Conservation (phyloP, 495 filamentous ascomycete genomes). For the Diplogelasinospora grovesii region DNA sequence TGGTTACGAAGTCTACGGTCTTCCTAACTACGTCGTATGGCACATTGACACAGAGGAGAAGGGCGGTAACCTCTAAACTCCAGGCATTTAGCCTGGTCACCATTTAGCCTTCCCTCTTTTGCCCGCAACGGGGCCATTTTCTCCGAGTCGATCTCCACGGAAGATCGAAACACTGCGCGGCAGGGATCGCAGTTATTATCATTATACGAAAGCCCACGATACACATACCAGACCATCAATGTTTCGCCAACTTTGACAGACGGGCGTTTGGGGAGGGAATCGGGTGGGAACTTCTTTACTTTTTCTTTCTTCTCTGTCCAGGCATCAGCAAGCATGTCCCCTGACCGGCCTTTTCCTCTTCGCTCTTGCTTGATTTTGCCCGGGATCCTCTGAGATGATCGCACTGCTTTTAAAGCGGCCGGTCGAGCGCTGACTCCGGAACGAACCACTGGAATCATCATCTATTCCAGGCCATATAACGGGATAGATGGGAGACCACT, state of each 20-base stretch:
- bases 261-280: conserved; percentile 14
- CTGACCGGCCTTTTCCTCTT: too few relatives aligned
- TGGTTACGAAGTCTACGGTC: conserved; percentile 82
- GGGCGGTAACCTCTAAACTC: conserved; percentile 60
- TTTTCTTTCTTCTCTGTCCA: conserved; percentile 6
- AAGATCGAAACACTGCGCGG: conserved; percentile 20
- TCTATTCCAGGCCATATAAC: too few relatives aligned
- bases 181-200: conserved; percentile 22
- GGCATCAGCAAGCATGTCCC: too few relatives aligned
- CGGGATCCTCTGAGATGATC: too few relatives aligned
- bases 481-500: too few relatives aligned
- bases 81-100: conserved; percentile 3
- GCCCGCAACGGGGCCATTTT: conserved; percentile 10
- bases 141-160: conserved; percentile 16
- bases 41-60: conserved; percentile 99
- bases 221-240: conserved; percentile 26
- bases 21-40: conserved; percentile 98
- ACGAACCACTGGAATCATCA: too few relatives aligned
- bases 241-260: conserved; percentile 11
- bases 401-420: too few relatives aligned
- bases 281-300: conserved; percentile 14
- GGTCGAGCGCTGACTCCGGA: too few relatives aligned
- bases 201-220: conserved; percentile 33
- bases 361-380: too few relatives aligned
- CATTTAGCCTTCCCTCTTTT: conserved; percentile 6